A percentile compares a stretch with the other conserved stretches of the same genome.
Conservation (phyloP, 1,139 yeast genomes). For the Hanseniaspora uvarum region DNA sequence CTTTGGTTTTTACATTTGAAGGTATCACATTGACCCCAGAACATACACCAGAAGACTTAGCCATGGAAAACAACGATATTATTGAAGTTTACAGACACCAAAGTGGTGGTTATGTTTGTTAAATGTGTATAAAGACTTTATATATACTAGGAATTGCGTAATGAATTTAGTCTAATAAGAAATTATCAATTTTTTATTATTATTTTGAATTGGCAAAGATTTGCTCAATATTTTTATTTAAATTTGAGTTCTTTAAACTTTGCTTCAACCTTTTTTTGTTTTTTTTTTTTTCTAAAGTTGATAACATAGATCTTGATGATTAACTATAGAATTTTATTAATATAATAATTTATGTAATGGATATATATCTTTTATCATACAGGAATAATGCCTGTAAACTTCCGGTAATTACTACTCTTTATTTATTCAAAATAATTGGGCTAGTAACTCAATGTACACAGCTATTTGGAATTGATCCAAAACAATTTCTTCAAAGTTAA, state of each 20-base stretch:
- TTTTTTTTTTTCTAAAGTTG: neutral
- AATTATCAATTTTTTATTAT: too few relatives aligned
- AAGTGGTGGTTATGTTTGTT: conserved; percentile 50
- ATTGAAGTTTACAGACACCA: conserved; percentile 98
- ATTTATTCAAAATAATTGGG: conserved; percentile 23
- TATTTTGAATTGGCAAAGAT: too few relatives aligned
- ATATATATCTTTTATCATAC: neutral
- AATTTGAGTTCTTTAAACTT: too few relatives aligned
- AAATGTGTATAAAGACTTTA: neutral
- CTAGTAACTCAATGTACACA: conserved; percentile 32
- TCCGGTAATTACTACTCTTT: neutral
- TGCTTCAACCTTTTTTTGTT: neutral
- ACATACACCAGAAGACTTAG: conserved; percentile 85
- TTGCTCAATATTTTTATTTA: too few relatives aligned
- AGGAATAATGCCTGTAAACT: neutral
- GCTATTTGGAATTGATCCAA: conserved; percentile 31
- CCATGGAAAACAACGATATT: conserved; percentile 88
- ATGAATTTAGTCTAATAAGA: too few relatives aligned
- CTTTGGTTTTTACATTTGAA: conserved; percentile 81
- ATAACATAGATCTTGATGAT: too few relatives aligned
- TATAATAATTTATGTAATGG: neutral
- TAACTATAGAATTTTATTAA: neutral
- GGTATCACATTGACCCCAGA: conserved; percentile 84
- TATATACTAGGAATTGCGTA: neutral
- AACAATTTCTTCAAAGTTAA: conserved; percentile 24